Evolutionary conservation across 345 rosid species (phyloP).

Genomic region (Ceriops tagal): DNA sequence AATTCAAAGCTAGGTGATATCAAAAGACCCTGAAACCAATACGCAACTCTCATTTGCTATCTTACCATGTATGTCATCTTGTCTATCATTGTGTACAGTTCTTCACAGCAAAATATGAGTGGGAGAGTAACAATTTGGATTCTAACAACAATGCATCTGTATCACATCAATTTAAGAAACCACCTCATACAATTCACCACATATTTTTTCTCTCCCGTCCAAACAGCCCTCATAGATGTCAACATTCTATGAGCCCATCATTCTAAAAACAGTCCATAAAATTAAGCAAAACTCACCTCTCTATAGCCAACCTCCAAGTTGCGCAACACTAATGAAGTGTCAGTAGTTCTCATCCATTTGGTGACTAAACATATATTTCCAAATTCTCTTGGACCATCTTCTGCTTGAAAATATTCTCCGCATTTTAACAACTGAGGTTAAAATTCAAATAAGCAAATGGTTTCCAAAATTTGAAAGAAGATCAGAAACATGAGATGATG

Average conservation of each 20-base stretch:
- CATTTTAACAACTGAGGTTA: conserved; percentile 59
- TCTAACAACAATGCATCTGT: neutral
- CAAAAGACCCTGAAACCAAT: neutral
- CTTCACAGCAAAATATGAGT: no score
- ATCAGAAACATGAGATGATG: neutral
- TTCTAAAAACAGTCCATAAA: neutral
- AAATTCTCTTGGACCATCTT: conserved; percentile 72
- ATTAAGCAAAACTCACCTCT: conserved; percentile 45
- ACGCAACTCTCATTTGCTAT: no score
- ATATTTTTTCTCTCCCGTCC: neutral
- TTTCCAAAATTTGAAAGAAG: neutral
- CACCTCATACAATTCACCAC: neutral
- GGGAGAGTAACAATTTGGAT: no score
- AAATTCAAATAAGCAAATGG: conserved; percentile 13
- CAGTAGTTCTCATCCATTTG: conserved; percentile 55
- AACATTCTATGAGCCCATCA: neutral
- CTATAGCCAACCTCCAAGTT: conserved; percentile 66
- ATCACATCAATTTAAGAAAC: neutral
- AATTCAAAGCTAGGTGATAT: neutral
- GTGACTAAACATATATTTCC: conserved; percentile 57
- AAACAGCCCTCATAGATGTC: neutral
- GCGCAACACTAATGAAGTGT: conserved; percentile 62
- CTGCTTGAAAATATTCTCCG: conserved; percentile 81
- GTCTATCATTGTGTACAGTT: no score
- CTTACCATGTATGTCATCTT: neutral